Base-by-base conservation (phyloP, 106 monocot genomes). In the Dioscorea zingiberensis region DNA sequence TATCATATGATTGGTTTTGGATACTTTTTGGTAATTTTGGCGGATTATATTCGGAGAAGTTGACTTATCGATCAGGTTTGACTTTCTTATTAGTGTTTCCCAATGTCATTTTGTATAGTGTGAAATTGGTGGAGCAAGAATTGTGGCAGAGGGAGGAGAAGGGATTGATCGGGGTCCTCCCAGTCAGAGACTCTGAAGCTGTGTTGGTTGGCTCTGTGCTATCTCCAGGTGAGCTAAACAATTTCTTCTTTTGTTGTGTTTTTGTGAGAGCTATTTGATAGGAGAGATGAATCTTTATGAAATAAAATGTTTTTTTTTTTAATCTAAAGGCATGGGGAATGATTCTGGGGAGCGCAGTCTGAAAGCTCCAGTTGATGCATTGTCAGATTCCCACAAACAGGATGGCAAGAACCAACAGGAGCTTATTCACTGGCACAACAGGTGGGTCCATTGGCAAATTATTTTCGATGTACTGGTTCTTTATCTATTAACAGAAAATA, bases 71-170 rank as follows among this genome's bases (percentile, higher is more conserved):
- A 38, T 38, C 38, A 38, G 6, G 1, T 38, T 38, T 38, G 38
- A 38, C 38, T 38, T 38, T 6, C 38, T 2, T 38, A 38, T 38
- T 38, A 0, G 9, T 62, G 17, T 32, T 18, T 62, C 6, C 3
- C 4, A 30, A 30, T 62, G 25, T 21, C 4, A 28, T 73, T 12
- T 3, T 61, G 45, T 79, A 66, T 81, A 98, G 97, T 76, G 97
- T 98, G 61, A 98, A 98, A 49, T 63, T 98, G 61, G 97, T 98
- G 62, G 97, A 98, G 65, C 91, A 98, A 67, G 97, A 98, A 68
- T 71, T 98, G 18, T 98, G 97, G 97, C 92, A 98, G 73, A 83
- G 72, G 67, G 97, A 98, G 66, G 92, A 98, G 69, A 98, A 88
- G 69, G 97, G 97, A 46, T 82, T 98, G 75, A 98, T 98, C 55